These are phyloP conservation scores for Colletotrichum neosansevieriae DNA, from an alignment of 2,329 filamentous ascomycete species.

Conservation along the genomic window DNA sequence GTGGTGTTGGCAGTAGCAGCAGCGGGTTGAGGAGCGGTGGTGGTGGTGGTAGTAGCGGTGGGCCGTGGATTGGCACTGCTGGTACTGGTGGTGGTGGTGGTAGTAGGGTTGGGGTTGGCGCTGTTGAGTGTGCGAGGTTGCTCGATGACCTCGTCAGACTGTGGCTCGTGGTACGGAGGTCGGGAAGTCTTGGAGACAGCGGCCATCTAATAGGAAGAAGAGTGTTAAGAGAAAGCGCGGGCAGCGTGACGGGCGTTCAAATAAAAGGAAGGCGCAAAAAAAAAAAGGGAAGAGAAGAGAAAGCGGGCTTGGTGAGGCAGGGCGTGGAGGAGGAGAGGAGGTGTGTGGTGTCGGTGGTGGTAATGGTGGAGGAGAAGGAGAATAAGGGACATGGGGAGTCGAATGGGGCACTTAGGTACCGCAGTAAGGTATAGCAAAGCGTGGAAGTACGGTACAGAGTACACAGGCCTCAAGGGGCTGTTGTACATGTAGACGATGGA, in stretches of 20 bases:
- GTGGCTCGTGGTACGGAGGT: conserved; percentile 39
- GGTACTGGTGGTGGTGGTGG: conserved; percentile 2
- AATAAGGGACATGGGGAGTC: conserved; percentile 37
- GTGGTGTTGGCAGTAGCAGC: conserved; percentile 15
- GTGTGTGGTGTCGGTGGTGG: conserved; percentile 29
- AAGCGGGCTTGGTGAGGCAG: conserved; percentile 41
- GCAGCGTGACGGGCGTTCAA: conserved; percentile 37
- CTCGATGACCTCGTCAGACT: conserved; percentile 34
- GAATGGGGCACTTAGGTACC: conserved; percentile 15
- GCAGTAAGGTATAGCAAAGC: conserved; percentile 19
- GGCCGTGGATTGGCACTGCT: conserved; percentile 9
- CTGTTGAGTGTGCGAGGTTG: conserved; percentile 29
- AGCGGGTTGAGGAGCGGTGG: conserved; percentile 11
- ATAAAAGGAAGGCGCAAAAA: conserved; percentile 37
- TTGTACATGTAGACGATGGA: conserved; percentile 29
- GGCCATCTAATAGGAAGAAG: conserved; percentile 40
- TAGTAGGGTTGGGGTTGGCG: conserved; percentile 32
- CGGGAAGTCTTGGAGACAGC: conserved; percentile 40
- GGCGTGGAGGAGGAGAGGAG: conserved; percentile 39
- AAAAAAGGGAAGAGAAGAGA: conserved; percentile 29
- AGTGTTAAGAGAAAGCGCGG: conserved; percentile 26
- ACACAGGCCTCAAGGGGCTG: conserved; percentile 37
- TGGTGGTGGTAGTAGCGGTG: conserved; percentile 27
- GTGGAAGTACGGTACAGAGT: conserved; percentile 28
- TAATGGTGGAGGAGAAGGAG: conserved; percentile 35